Base-by-base conservation (phyloP, 805 yeast species). In the Limtongia smithiae region DNA sequence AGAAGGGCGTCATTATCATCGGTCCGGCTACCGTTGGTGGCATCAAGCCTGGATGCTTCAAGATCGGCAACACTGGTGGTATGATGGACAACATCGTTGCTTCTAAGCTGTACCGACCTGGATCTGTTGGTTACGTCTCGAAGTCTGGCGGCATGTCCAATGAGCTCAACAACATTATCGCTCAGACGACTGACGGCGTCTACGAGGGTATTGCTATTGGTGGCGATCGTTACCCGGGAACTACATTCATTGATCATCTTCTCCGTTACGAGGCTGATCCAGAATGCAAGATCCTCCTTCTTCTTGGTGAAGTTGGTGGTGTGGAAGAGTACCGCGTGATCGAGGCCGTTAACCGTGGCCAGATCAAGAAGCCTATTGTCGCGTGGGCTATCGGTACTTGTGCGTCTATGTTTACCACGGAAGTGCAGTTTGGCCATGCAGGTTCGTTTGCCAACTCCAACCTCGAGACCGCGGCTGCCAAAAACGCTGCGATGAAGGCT, bases 401-500 rank as follows among this genome's bases (percentile, higher is more conserved):
- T 72, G 74, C 85, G 71, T 68, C 82, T 74, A 75, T 82, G 85
- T 69, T 80, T 79, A 79, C 76, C 77, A 79, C 83, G 66, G 85
- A 71, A 62, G 76, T 71, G 36, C 76, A 71, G 65, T 71, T 71
- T 51, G 85, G 85, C 57, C 85, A 80, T 69, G 85, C 85, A 54
- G 85, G 85, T 65, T 80, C 85, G 64, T 77, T 80, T 70, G 81
- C 83, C 62, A 78, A 82, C 69, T 80, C 83, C 59, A 81, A 81
- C 68, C 74, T 77, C 67, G 85, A 82, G 71, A 82, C 83, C 54
- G 85, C 85, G 55, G 71, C 69, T 61, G 73, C 82, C 64, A 80
- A 80, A 75, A 80, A 80, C 64, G 77, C 78, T 57, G 82, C 85
- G 60, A 88, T 91, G 71, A 83, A 86, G 70, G 84, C 83, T 60